These are phyloP conservation scores for Dimocarpus longan DNA, from an alignment of 345 rosid genomes.

Conservation along the genomic window DNA sequence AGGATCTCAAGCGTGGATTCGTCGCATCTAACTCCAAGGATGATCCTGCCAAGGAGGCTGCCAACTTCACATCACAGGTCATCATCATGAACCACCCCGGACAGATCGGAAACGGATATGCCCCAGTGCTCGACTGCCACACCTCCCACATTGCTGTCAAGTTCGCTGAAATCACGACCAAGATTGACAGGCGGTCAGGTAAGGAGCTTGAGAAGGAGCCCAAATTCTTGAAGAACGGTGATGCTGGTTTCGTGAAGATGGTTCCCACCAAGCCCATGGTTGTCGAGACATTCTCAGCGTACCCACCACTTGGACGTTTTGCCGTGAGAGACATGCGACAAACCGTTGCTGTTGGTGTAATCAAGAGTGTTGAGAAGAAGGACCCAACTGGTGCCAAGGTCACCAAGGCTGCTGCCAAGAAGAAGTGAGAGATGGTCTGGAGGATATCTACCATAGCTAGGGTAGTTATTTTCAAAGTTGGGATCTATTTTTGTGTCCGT, in stretches of 20 bases:
- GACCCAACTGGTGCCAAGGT: constrained; percentile 42
- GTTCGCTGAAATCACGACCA: constrained; percentile 63
- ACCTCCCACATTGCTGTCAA: constrained; percentile 32
- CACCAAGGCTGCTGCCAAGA: constrained; percentile 38
- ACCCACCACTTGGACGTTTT: constrained; percentile 36
- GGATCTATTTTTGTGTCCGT: background rate
- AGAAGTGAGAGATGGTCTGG: constrained; percentile 19
- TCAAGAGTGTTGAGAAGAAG: constrained; percentile 40
- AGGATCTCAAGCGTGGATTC: constrained; percentile 27
- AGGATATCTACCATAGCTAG: background rate
- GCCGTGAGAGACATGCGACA: constrained; percentile 40
- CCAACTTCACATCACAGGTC: constrained; percentile 29
- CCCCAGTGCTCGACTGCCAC: constrained; percentile 25
- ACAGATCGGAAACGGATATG: constrained; percentile 26
- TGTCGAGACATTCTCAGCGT: constrained; percentile 29
- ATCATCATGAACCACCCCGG: constrained; percentile 30
- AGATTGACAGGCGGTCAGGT: constrained; percentile 77
- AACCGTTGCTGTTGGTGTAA: constrained; percentile 37
- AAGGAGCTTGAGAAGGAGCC: constrained; percentile 76
- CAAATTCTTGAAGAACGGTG: constrained; percentile 69
- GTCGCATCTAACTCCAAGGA: constrained; percentile 29
- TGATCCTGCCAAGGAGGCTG: constrained; percentile 27
- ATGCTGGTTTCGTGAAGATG: constrained; percentile 66
- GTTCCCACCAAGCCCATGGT: constrained; percentile 36
- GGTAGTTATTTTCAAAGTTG: background rate